Base-by-base conservation (phyloP, 257 asterid genomes). In the Dorcoceras hygrometricum region DNA sequence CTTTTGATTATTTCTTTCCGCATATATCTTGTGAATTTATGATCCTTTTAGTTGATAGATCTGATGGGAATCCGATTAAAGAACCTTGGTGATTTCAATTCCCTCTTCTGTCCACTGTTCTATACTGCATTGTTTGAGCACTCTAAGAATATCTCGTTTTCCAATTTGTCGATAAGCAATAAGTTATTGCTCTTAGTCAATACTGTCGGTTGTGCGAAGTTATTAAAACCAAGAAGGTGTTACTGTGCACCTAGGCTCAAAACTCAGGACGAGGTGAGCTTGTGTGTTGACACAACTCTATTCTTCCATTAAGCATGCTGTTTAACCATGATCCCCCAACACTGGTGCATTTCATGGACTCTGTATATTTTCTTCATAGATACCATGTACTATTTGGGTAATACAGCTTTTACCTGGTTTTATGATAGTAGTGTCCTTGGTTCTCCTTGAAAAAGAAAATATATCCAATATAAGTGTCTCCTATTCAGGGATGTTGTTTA, bases 101-200 rank as follows among this genome's bases (percentile, higher is more conserved):
- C 5, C 23, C 11, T 61, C 11, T 65, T 62, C 2, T 22, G 28
- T 12, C 19, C 28, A 20, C 36, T 23, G 59, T 50, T 31, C 28
- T 25, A 50, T 43, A n/a, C 6, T 25, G 10, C 39, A 2, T 31
- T 0, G 20, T 65, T 50, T 46, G n/a, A 39, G 50, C n/a, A 12
- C n/a, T 39, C 26, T 46, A 4, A 39, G 32, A 61, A 23, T 46
- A 11, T 48, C 63, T 61, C 25, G 51, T 36, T 9, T 61, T 53
- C 57, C 27, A 50, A 51, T 62, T 55, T 59, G 59, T 46, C 63
- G 24, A 48, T 3, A 10, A 64, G 59, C 65, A 25, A 32, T 46
- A 59, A 67, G 59, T 66, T 23, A 36, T 55, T 55, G 4, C 18
- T 70, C 63, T 67, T 4, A 61, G 59, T 39, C 39, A 28, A 56